Percentiles rank a stretch among this genome's conserved stretches.
Conservation (phyloP, 1,284 basidiomycete genomes). For the Mycena citricolor region DNA sequence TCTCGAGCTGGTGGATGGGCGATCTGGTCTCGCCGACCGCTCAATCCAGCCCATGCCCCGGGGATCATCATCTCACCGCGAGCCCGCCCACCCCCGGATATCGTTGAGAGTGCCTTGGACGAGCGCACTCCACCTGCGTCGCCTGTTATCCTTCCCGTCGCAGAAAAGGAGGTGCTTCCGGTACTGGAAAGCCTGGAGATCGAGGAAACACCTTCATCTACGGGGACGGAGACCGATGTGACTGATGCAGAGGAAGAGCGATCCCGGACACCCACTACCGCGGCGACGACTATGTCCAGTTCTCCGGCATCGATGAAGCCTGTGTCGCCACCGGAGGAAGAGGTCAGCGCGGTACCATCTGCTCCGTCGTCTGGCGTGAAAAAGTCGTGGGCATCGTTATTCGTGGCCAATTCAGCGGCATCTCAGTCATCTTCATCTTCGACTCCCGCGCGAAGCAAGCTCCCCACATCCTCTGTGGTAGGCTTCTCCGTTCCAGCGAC, state of each 20-base stretch:
- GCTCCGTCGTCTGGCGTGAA: too few relatives aligned
- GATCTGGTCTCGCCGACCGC: constrained; percentile 67
- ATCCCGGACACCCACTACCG: too few relatives aligned
- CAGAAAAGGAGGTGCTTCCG: too few relatives aligned
- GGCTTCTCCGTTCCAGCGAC: constrained; percentile 65
- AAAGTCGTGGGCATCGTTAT: constrained; percentile 78
- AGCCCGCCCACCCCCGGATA: constrained; percentile 56
- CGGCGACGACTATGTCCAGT: too few relatives aligned
- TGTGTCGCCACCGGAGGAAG: too few relatives aligned
- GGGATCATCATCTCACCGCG: constrained; percentile 65
- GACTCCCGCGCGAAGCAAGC: constrained; percentile 43
- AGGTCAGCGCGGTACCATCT: too few relatives aligned
- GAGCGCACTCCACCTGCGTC: constrained; percentile 48
- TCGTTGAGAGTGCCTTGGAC: constrained; percentile 53
- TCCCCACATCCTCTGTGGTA: constrained; percentile 64
- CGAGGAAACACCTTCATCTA: constrained; percentile 1
- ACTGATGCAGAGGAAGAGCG: too few relatives aligned
- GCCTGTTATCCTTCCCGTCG: too few relatives aligned
- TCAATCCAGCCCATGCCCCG: constrained; percentile 58
- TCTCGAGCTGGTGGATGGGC: constrained; percentile 40
- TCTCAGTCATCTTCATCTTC: constrained; percentile 35
- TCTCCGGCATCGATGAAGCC: too few relatives aligned
- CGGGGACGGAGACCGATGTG: background rate
- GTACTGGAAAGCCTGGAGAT: too few relatives aligned
- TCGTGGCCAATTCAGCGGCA: constrained; percentile 38